phyloP scores from a whole-genome alignment of 192 early-diverging fungal species.

The Coemansia sp. region DNA sequence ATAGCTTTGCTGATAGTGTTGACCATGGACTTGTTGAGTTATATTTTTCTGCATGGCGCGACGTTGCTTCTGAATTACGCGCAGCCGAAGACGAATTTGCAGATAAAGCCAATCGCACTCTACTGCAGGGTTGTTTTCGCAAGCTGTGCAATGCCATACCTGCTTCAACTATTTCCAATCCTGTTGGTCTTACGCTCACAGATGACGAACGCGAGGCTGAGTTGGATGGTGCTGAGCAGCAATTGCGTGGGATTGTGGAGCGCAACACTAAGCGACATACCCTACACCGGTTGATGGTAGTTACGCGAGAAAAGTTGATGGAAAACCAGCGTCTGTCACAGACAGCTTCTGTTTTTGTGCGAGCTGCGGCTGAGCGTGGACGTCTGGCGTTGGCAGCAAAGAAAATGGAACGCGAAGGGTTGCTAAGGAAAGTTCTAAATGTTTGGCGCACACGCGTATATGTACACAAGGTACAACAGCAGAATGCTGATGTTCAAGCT shows the following conservation, averaged over 20 bases:
- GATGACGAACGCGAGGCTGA: neutral
- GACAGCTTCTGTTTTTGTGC: conserved; percentile 1
- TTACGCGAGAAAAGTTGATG: conserved; percentile 16
- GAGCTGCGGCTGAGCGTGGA: conserved; percentile 7
- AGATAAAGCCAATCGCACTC: neutral
- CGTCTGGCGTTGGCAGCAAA: conserved; percentile 11
- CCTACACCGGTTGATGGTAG: conserved; percentile 19
- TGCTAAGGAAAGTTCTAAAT: conserved; percentile 5
- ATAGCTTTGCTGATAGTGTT: neutral
- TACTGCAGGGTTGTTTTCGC: conserved; percentile 1
- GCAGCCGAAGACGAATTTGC: neutral
- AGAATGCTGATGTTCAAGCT: conserved; percentile 19
- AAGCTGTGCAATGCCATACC: no score
- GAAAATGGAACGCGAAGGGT: conserved; percentile 10
- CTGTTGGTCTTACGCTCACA: neutral
- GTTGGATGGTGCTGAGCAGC: conserved; percentile 13
- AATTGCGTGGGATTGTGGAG: neutral
- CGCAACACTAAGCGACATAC: neutral
- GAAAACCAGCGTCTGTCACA: conserved; percentile 11
- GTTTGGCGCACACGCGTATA: conserved; percentile 16
- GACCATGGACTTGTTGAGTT: neutral
- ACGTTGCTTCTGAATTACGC: conserved; percentile 10
- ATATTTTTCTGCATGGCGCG: conserved; percentile 28
- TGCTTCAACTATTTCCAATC: neutral
- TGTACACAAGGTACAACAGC: conserved; percentile 1